These are phyloP conservation scores for Aspergillus olivimuriae DNA, from an alignment of 495 filamentous ascomycete genomes.

Conservation along the genomic window DNA sequence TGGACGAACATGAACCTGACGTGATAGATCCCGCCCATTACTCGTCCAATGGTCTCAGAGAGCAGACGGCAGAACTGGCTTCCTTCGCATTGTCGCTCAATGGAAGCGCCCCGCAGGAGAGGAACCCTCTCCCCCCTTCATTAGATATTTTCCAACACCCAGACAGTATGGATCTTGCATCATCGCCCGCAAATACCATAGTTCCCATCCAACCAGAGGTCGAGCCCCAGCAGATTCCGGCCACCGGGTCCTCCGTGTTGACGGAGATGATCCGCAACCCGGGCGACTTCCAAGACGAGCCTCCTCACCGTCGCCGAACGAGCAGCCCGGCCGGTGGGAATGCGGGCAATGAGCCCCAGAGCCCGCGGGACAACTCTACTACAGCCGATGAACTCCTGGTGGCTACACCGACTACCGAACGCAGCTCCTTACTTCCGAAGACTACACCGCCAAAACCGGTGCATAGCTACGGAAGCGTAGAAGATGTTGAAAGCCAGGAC, in stretches of 20 bases:
- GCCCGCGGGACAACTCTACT: too few species aligned
- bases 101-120: constrained; percentile 29
- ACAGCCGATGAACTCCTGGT: constrained; percentile 4
- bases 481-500: constrained; percentile 37
- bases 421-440: constrained; percentile 37
- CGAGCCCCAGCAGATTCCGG: constrained; percentile 2
- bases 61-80: constrained; percentile 87
- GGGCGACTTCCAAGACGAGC: constrained; percentile 27
- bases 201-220: constrained; percentile 3
- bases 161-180: not conserved
- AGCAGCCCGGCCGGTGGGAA: constrained; percentile 8
- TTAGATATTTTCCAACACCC: constrained; percentile 30
- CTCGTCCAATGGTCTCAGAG: constrained; percentile 69
- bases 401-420: constrained; percentile 25
- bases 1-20: too few species aligned
- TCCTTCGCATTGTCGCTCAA: constrained; percentile 66
- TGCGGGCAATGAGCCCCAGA: constrained; percentile 4
- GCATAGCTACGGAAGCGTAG: constrained; percentile 24
- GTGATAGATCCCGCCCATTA: constrained; percentile 68
- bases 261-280: constrained; percentile 58
- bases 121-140: constrained; percentile 25
- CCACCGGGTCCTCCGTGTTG: constrained; percentile 49
- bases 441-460: constrained; percentile 16
- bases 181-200: constrained; percentile 1
- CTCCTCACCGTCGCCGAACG: constrained; percentile 15